Evolutionary conservation across 2,329 filamentous ascomycete species (phyloP), one percentile per base, ranked within the genome.

Genomic region (Colletotrichum sojae): DNA sequence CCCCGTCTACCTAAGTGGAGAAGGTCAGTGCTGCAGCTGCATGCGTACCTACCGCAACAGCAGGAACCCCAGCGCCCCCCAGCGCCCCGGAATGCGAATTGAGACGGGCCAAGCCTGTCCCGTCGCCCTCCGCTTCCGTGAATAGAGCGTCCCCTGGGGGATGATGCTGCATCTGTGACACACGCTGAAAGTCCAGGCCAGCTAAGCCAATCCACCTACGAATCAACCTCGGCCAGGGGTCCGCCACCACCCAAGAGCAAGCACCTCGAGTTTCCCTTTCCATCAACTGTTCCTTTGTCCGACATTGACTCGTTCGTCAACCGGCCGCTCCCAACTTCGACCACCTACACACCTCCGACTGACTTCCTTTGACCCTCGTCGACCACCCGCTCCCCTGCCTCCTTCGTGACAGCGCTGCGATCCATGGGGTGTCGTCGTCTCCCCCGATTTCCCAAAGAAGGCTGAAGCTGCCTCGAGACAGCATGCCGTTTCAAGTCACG

Each of bases 401-500:
- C 31, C 31, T 36, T 36, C 31, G 60, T 46, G 60, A 54, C 59
- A 13, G 27, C 22, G 39, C 31, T 69, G 18, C 62, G 49, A 27
- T 56, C 51, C 67, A 57, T 69, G 67, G 51, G 62, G 40, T 31
- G 45, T 61, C 51, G 43, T 61, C 55, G 62, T 52, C 48, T 56
- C 51, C 56, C 18, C 18, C 55, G 18, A 61, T 61, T 60, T 52
- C 62, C 67, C 12, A 67, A 69, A 69, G 55, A 60, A 63, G 67
- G 20, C 56, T 61, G 63, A 69, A 67, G 67, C 63, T 43, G 20
- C 64, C 58, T 59, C 67, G 63, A 70, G 67, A 68, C 67, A 68
- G 64, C 67, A 70, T 70, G 64, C 64, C 64, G 63, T 70, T 70
- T 70, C 67, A 70, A 63, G 54, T 63, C 67, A 46, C 53, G 20